Conservation (phyloP, 768 basidiomycete genomes). For the Phlebiopsis gigantea region DNA sequence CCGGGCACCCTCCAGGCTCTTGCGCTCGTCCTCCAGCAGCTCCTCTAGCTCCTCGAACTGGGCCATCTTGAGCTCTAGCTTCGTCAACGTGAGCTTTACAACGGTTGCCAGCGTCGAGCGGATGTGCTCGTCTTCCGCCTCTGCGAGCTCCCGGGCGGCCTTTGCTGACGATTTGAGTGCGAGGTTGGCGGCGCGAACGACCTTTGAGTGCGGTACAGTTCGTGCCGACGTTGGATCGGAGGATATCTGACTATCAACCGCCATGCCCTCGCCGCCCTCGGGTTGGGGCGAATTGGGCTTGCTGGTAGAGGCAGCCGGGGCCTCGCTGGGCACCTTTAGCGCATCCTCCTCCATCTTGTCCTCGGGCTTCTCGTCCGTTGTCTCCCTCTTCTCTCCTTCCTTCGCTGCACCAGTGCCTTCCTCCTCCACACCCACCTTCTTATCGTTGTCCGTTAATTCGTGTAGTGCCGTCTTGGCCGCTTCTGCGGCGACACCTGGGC, state of each 20-base stretch:
- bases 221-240: constrained; percentile 24
- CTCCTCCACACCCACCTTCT: constrained; percentile 28
- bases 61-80: constrained; percentile 91
- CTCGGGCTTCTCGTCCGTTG: constrained; percentile 34
- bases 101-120: constrained; percentile 73
- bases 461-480: constrained; percentile 89
- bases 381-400: constrained; percentile 32
- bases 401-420: constrained; percentile 27
- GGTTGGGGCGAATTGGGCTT: constrained; percentile 15
- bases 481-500: constrained; percentile 85
- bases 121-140: constrained; percentile 79
- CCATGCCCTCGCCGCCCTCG: constrained; percentile 35
- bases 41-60: constrained; percentile 95
- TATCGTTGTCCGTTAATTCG: constrained; percentile 63
- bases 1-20: constrained; percentile 76
- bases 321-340: constrained; percentile 26
- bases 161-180: constrained; percentile 88
- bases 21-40: constrained; percentile 85
- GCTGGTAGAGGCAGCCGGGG: constrained; percentile 11
- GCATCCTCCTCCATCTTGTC: constrained; percentile 39
- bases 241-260: constrained; percentile 36
- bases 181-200: constrained; percentile 76
- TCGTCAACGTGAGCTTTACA: constrained; percentile 78
- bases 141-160: constrained; percentile 75
- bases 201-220: constrained; percentile 64